Evolutionary conservation across 1,284 basidiomycete species (phyloP).

Genomic region (Ustilago trichophora): DNA sequence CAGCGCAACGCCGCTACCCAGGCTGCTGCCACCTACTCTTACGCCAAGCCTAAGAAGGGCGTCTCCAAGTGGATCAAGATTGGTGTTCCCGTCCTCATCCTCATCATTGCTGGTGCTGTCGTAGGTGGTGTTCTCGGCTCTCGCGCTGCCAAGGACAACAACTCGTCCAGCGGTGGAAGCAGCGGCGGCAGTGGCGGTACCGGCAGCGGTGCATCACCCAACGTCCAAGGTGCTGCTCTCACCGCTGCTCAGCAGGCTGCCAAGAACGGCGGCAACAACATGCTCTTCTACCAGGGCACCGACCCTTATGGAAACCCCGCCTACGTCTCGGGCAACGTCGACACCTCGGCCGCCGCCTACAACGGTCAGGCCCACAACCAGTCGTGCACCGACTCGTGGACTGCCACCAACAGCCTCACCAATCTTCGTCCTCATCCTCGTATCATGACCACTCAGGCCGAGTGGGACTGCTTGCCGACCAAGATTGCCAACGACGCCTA

Average conservation of each 20-base stretch:
- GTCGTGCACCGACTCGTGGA: constrained; percentile 58
- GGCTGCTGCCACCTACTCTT: constrained; percentile 56
- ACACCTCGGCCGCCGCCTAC: constrained; percentile 38
- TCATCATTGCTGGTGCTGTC: constrained; percentile 72
- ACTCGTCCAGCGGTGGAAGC: constrained; percentile 60
- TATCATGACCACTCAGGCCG: constrained; percentile 88
- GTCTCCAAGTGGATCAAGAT: constrained; percentile 59
- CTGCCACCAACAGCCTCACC: constrained; percentile 74
- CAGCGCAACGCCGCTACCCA: constrained; percentile 35
- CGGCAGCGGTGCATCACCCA: constrained; percentile 28
- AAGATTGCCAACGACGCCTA: constrained; percentile 87
- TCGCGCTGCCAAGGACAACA: constrained; percentile 69
- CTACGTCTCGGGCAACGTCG: constrained; percentile 84
- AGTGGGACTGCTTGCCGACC: constrained; percentile 83
- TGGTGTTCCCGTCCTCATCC: constrained; percentile 52
- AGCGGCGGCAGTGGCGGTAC: constrained; percentile 55
- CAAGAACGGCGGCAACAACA: constrained; percentile 73
- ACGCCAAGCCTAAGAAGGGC: constrained; percentile 56
- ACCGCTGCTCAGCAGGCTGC: constrained; percentile 73
- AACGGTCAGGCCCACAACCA: constrained; percentile 22
- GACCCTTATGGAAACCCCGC: constrained; percentile 80
- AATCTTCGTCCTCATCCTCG: constrained; percentile 82
- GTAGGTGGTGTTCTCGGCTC: constrained; percentile 80
- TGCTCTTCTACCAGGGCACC: constrained; percentile 73
- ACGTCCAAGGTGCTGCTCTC: constrained; percentile 44